These are phyloP conservation scores for Colletotrichum sp. DNA, from an alignment of 2,329 filamentous ascomycete species.

Conservation along the genomic window DNA sequence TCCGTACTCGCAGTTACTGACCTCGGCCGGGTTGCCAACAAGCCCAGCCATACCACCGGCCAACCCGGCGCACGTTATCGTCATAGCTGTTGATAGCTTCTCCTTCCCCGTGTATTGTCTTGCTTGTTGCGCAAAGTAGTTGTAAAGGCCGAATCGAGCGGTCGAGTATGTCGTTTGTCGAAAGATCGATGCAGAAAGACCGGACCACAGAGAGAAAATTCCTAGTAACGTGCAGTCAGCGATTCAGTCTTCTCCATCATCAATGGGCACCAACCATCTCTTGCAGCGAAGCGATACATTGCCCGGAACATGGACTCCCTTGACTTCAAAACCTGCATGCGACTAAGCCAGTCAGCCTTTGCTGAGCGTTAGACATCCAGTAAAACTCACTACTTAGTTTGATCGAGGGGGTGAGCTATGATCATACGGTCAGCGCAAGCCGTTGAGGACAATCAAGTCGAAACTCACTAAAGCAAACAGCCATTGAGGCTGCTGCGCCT, in stretches of 20 bases:
- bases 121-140: constrained; percentile 34
- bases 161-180: constrained; percentile 51
- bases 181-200: constrained; percentile 48
- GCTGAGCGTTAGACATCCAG: accelerated
- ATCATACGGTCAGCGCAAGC: neutral
- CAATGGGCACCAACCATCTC: constrained; percentile 36
- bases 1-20: neutral
- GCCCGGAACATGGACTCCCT: constrained; percentile 44
- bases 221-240: constrained; percentile 29
- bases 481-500: constrained; percentile 49
- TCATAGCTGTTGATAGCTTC: constrained; percentile 35
- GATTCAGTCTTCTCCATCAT: neutral
- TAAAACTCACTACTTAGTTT: constrained; percentile 47
- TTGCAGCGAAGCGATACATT: constrained; percentile 40
- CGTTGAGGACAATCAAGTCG: neutral
- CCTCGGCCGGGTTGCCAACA: constrained; percentile 51
- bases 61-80: constrained; percentile 43
- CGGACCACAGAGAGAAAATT: constrained; percentile 46
- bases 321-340: constrained; percentile 49
- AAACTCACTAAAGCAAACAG: constrained; percentile 48
- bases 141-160: constrained; percentile 48
- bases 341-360: constrained; percentile 28
- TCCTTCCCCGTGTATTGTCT: constrained; percentile 30
- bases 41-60: constrained; percentile 47
- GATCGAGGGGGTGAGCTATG: constrained; percentile 47